Percentiles rank a stretch among this genome's conserved stretches.
Evolutionary conservation across 352 stramenopile genomes (phyloP).

Genomic region (Phytopythium aichiense): DNA sequence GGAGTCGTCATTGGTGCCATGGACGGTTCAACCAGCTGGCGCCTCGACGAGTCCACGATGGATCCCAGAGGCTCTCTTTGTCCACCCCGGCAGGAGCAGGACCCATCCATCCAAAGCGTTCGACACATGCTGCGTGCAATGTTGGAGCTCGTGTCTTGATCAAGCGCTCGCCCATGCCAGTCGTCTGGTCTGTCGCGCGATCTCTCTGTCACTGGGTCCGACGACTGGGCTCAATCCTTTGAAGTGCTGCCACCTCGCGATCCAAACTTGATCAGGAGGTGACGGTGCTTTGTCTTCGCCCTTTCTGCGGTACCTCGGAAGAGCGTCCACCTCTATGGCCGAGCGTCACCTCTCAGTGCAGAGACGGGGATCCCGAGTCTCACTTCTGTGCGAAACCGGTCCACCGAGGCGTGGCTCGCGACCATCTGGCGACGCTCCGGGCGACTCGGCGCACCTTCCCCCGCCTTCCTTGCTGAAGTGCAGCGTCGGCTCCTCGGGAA

Average conservation of each 20-base stretch:
- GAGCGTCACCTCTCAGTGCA: neutral
- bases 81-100: no score
- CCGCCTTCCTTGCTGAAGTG: no score
- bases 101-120: neutral
- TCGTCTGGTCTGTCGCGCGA: no score
- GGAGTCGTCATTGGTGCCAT: neutral
- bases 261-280: neutral
- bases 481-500: no score
- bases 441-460: no score
- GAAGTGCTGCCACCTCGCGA: no score
- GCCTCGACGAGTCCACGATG: neutral
- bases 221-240: no score
- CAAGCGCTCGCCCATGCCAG: no score
- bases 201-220: no score
- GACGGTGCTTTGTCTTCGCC: neutral
- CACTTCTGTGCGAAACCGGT: neutral
- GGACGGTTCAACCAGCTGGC: neutral
- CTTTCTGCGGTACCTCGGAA: neutral
- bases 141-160: no score
- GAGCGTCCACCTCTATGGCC: slow-evolving; percentile 4
- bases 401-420: neutral
- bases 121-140: no score
- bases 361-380: neutral
- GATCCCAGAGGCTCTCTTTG: neutral
- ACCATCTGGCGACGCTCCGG: neutral